Evolutionary conservation across 257 asterid genomes (phyloP).

Genomic region (Przewalskia tangutica): DNA sequence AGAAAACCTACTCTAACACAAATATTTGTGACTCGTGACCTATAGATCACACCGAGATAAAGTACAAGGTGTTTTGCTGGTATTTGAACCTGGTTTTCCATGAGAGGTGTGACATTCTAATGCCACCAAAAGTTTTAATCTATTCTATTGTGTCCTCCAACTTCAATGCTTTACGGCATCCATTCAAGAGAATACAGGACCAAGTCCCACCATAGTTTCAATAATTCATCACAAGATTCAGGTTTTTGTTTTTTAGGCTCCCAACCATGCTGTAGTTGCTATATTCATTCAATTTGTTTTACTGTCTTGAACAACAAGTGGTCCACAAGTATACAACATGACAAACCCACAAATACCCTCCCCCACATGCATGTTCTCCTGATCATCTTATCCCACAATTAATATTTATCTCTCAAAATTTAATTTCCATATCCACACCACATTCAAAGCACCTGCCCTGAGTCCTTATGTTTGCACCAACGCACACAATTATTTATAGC

Average conservation of each 20-base stretch:
- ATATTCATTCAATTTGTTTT: neutral
- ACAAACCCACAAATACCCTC: neutral
- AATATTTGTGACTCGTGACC: too few species aligned
- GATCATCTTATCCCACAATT: neutral
- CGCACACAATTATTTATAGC: neutral
- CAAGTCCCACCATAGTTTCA: slow-evolving; percentile 1
- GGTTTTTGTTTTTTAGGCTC: neutral
- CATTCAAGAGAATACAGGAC: neutral
- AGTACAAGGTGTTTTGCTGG: too few species aligned
- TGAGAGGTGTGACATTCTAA: neutral
- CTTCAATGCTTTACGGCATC: neutral
- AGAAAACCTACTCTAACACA: too few species aligned
- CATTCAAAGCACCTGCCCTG: slow-evolving; percentile 1
- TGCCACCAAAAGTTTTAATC: neutral
- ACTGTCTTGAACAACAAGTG: neutral
- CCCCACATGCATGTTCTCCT: neutral
- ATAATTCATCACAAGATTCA: slow-evolving; percentile 1
- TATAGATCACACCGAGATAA: too few species aligned
- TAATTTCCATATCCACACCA: neutral
- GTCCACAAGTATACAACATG: neutral
- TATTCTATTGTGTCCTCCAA: neutral
- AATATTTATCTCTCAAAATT: neutral
- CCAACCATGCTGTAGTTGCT: neutral
- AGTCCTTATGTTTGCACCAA: neutral
- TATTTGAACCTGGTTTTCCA: neutral